A percentile compares a stretch with the other conserved stretches of the same genome.
Evolutionary conservation across 495 filamentous ascomycete genomes (phyloP).

Genomic region (Neurospora sp.): DNA sequence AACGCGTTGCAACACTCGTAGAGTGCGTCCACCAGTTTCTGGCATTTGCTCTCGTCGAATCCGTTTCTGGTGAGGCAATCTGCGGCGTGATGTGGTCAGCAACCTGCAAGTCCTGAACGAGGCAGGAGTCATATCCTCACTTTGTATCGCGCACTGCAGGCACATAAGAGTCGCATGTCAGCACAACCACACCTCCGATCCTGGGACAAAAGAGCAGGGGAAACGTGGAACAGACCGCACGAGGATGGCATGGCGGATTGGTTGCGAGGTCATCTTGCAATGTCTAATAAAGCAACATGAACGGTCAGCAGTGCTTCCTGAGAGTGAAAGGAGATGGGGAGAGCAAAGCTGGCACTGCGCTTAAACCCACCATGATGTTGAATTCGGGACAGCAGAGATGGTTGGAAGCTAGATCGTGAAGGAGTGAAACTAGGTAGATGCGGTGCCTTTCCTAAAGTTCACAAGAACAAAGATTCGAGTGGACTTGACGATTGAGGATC

Average conservation of each 20-base stretch:
- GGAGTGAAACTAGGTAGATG: not conserved
- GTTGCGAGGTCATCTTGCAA: slow-evolving; percentile 58
- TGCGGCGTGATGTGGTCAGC: slow-evolving; percentile 21
- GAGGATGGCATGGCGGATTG: slow-evolving; percentile 79
- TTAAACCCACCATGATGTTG: slow-evolving; percentile 4
- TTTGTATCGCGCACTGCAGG: slow-evolving; percentile 77
- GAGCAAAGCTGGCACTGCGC: not conserved
- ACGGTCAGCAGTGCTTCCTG: not conserved
- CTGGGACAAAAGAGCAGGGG: not conserved
- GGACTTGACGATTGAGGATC: not conserved
- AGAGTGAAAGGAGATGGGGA: not conserved
- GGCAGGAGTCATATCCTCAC: slow-evolving; percentile 27
- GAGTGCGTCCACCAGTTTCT: slow-evolving; percentile 71
- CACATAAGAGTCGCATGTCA: slow-evolving; percentile 1
- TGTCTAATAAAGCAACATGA: slow-evolving; percentile 13
- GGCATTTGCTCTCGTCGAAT: slow-evolving; percentile 83
- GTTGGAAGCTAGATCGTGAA: not conserved
- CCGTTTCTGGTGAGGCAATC: slow-evolving; percentile 76
- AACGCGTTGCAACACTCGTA: slow-evolving; percentile 92
- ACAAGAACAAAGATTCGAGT: not conserved
- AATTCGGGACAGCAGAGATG: not conserved
- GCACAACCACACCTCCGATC: not conserved
- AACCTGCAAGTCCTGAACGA: slow-evolving; percentile 4
- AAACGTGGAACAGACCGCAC: slow-evolving; percentile 56
- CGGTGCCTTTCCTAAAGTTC: not conserved